These are phyloP conservation scores for Rhizopus microsporus DNA, from an alignment of 371 early-diverging fungal genomes.

Conservation along the genomic window DNA sequence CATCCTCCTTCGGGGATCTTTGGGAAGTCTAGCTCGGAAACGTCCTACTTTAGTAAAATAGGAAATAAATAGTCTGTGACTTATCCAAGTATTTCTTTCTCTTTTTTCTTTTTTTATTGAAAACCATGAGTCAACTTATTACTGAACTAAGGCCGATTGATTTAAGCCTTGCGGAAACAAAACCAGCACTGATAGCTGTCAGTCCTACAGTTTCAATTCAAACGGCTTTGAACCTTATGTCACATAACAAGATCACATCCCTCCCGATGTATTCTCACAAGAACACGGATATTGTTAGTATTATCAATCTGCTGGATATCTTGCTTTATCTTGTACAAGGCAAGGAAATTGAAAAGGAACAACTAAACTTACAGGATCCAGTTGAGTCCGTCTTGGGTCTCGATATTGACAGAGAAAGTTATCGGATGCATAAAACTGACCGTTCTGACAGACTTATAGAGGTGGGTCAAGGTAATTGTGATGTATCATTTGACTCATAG, in stretches of 20 bases:
- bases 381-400: conserved; percentile 61
- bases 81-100: not conserved
- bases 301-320: conserved; percentile 60
- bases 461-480: conserved; percentile 17
- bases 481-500: not conserved
- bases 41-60: not conserved
- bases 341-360: conserved; percentile 38
- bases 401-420: conserved; percentile 59
- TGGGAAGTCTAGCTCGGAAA: not conserved
- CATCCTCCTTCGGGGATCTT: too few relatives aligned
- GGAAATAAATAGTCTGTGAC: not conserved
- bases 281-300: conserved; percentile 52
- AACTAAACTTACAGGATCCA: conserved; percentile 39
- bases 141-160: conserved; percentile 40
- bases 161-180: conserved; percentile 36
- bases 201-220: conserved; percentile 52
- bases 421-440: conserved; percentile 53
- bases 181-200: conserved; percentile 49
- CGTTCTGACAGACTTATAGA: conserved; percentile 44
- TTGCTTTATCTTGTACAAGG: conserved; percentile 44
- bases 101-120: not conserved
- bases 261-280: conserved; percentile 62
- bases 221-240: conserved; percentile 49
- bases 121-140: conserved; percentile 6
- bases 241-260: conserved; percentile 51